Base-by-base conservation (phyloP, 177 flowering plant species). In the Vitis hybrid region DNA sequence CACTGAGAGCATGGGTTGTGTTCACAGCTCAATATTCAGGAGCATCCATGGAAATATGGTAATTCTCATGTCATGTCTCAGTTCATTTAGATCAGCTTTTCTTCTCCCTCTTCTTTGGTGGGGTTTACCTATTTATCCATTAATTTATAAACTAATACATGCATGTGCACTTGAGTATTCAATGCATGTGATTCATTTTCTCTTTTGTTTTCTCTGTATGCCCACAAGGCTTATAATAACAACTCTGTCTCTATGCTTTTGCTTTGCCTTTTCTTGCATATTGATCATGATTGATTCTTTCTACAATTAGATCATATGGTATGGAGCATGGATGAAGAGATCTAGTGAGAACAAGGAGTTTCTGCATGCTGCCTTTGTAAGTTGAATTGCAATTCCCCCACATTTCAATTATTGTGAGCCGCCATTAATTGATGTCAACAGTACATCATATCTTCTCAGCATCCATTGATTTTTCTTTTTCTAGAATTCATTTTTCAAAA, bases 31-130 rank as follows among this genome's bases (percentile, higher is more conserved):
- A 26, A 73, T 87, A 3, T 79, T 89, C 73, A 72, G 68, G 64
- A 89, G 93, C 79, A 77, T 89, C 77, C 93, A 89, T 81, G 93
- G 93, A 31, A 89, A 80, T 61, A 73, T 84, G 90, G 93, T 88
- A 68, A 22, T 16, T 62, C 63, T 9, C 50, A 8, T 26, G 8
- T 55, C 0, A 49, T 14, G 53, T 14, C 5, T 60, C 3, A 48
- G 1, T 63, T 63, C 22, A 2, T 22, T 22, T 1, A 7, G 16
- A 9, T 66, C 8, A 16, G 10, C 7, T 49, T 33, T 8, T 33
- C 45, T 33, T 33, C 45, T 33, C 45, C 45, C 45, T 33, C 7
- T 53, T 53, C 56, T 13, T 61, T 61, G 3, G 2, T 0, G 11
- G 11, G 33, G 3, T n/a, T 49, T 29, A 6, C 5, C 49, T 66